phyloP scores from a whole-genome alignment of 371 early-diverging fungal species.

The Mucor sp. region DNA sequence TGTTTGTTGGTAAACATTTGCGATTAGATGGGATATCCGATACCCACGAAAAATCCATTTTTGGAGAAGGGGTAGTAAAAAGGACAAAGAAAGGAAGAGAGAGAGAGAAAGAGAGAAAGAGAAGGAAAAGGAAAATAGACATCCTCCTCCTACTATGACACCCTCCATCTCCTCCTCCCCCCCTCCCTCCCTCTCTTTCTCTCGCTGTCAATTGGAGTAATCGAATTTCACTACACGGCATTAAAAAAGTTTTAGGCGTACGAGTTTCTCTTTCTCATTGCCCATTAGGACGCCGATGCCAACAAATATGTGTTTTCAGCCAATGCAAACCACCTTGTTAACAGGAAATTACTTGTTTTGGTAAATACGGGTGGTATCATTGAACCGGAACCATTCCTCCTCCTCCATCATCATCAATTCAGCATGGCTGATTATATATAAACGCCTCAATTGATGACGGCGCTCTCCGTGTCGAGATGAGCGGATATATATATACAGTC shows the following conservation, averaged over 20 bases:
- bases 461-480: neutral
- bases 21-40: slow-evolving; percentile 29
- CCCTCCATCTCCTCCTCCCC: too few species aligned
- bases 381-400: neutral
- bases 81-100: slow-evolving; percentile 5
- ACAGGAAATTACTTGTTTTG: slow-evolving; percentile 14
- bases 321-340: slow-evolving; percentile 4
- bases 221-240: neutral
- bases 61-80: neutral
- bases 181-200: neutral
- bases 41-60: slow-evolving; percentile 29
- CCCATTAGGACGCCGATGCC: slow-evolving; percentile 2
- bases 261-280: neutral
- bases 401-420: neutral
- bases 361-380: neutral
- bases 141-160: neutral
- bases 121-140: neutral
- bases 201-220: neutral
- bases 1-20: slow-evolving; percentile 15
- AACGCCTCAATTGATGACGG: neutral
- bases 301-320: neutral
- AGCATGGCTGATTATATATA: neutral
- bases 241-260: neutral
- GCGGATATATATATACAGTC: neutral
- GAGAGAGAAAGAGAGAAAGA: slow-evolving; percentile 2